A percentile compares a stretch with the other conserved stretches of the same genome.
phyloP scores from a whole-genome alignment of 2,329 filamentous ascomycete genomes.

The Aspergillus sp. region DNA sequence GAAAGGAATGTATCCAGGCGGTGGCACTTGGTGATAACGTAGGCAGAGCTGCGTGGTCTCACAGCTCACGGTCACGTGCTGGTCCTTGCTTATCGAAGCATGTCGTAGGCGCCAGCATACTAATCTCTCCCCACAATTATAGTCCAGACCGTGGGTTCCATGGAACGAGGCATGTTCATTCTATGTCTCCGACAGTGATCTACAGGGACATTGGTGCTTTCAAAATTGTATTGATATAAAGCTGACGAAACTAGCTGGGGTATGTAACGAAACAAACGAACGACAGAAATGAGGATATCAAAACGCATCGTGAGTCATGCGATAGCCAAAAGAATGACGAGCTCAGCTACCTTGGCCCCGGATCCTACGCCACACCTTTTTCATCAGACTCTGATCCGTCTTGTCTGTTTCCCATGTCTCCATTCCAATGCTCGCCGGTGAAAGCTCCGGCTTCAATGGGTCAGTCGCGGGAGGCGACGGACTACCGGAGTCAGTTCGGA shows the following conservation, averaged over 20 bases:
- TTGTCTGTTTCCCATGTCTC: constrained; percentile 45
- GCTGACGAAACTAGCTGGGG: background rate
- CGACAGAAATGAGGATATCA: background rate
- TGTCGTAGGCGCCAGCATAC: background rate
- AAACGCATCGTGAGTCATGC: background rate
- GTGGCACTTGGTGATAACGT: background rate
- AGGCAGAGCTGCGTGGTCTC: constrained; percentile 26
- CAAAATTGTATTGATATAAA: background rate
- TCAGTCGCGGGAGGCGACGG: constrained; percentile 61
- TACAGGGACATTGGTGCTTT: background rate
- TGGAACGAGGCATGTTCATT: too few relatives aligned
- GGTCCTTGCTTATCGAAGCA: constrained; percentile 17
- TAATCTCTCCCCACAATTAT: background rate
- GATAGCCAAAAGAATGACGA: background rate
- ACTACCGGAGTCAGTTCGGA: constrained; percentile 51
- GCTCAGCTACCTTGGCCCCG: constrained; percentile 24
- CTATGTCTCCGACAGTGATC: too few relatives aligned
- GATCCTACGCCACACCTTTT: constrained; percentile 45
- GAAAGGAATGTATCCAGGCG: background rate
- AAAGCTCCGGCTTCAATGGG: constrained; percentile 54
- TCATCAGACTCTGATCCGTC: constrained; percentile 37
- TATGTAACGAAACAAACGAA: constrained; percentile 2
- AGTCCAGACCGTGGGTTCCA: background rate
- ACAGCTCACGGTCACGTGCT: constrained; percentile 31
- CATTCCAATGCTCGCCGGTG: constrained; percentile 40